Percentiles rank a stretch among this genome's conserved stretches.
phyloP scores from a whole-genome alignment of 2,329 filamentous ascomycete genomes.

The Coccinonectria pachysandricola region DNA sequence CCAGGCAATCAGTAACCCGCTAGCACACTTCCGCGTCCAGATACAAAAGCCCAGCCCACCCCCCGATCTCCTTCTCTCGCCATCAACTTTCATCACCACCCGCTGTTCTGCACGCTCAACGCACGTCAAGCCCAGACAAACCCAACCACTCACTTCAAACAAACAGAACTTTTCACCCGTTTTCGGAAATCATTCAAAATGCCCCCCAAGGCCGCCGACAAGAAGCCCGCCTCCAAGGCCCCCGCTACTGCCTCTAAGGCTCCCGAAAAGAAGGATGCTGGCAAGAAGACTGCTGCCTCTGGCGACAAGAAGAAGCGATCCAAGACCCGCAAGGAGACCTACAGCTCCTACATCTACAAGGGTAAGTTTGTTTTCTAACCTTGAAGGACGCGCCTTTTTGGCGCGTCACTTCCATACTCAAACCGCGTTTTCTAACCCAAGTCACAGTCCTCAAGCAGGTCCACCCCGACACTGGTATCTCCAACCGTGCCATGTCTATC shows the following conservation, averaged over 20 bases:
- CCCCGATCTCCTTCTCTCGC: conserved; percentile 37
- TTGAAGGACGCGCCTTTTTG: conserved; percentile 4
- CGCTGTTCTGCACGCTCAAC: conserved; percentile 22
- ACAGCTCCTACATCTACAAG: conserved; percentile 99
- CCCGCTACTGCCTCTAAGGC: conserved; percentile 62
- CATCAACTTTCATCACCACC: conserved; percentile 34
- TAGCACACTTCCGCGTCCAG: conserved; percentile 40
- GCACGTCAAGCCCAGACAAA: conserved; percentile 7
- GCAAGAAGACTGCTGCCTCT: conserved; percentile 96
- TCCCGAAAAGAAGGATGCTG: conserved; percentile 96
- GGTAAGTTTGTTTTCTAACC: conserved; percentile 50
- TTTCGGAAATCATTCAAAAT: conserved; percentile 41
- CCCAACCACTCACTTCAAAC: conserved; percentile 8
- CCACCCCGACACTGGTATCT: conserved; percentile 99
- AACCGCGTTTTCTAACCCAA: conserved; percentile 14
- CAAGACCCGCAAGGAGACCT: conserved; percentile 99
- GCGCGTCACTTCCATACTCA: conserved; percentile 1
- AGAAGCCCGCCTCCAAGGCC: conserved; percentile 98
- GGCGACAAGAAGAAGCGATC: conserved; percentile 99
- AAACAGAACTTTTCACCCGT: conserved; percentile 5
- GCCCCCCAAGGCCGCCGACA: conserved; percentile 96
- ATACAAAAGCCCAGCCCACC: conserved; percentile 49
- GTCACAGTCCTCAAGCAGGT: conserved; percentile 93
- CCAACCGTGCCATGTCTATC: conserved; percentile 99
- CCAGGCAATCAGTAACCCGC: conserved; percentile 47